Evolutionary conservation across 2,329 filamentous ascomycete genomes (phyloP).

Genomic region (Emmonsiellopsis sp.): DNA sequence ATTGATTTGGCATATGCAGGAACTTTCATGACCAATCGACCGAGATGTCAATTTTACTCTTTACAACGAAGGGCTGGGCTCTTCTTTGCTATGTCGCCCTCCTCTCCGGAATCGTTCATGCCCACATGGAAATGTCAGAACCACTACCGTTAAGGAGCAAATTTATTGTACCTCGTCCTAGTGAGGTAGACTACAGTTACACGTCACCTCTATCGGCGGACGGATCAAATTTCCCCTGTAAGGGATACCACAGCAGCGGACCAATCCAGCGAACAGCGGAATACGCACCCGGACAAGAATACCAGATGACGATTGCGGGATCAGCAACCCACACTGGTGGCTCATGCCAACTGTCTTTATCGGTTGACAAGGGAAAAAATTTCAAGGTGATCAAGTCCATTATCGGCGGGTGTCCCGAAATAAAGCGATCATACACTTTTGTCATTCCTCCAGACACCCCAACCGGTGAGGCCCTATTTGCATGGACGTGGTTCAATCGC

Average conservation of each 20-base stretch:
- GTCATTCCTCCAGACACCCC: slow-evolving; percentile 56
- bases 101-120: neutral
- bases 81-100: neutral
- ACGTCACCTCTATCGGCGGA: slow-evolving; percentile 51
- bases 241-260: slow-evolving; percentile 49
- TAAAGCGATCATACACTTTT: slow-evolving; percentile 52
- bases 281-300: slow-evolving; percentile 53
- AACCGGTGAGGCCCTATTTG: slow-evolving; percentile 52
- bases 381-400: slow-evolving; percentile 62
- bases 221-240: slow-evolving; percentile 67
- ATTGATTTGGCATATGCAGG: no score
- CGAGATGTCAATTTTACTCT: no score
- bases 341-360: slow-evolving; percentile 67
- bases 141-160: slow-evolving; percentile 46
- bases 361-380: slow-evolving; percentile 59
- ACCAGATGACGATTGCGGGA: slow-evolving; percentile 53
- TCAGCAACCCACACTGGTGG: slow-evolving; percentile 59
- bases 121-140: slow-evolving; percentile 48
- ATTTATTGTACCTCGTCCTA: slow-evolving; percentile 33
- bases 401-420: slow-evolving; percentile 44
- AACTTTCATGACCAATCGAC: no score
- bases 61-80: neutral
- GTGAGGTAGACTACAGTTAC: slow-evolving; percentile 59
- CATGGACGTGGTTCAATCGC: slow-evolving; percentile 69
- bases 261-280: slow-evolving; percentile 47